phyloP scores from a whole-genome alignment of 2,329 filamentous ascomycete genomes.

The Fusarium penzigii region DNA sequence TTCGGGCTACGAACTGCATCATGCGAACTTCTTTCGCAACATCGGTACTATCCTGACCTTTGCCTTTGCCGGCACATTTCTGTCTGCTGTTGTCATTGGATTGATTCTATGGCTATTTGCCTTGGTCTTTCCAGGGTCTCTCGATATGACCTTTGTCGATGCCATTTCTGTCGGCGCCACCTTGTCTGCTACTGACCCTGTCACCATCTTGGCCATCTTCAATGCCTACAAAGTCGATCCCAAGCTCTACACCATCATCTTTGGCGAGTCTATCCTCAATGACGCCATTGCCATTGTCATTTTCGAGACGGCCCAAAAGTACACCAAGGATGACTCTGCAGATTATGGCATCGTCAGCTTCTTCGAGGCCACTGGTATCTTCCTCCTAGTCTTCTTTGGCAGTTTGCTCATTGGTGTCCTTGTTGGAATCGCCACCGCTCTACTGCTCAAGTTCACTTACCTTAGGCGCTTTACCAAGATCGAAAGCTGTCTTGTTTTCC shows the following conservation, averaged over 20 bases:
- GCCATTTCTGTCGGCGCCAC: slow-evolving; percentile 96
- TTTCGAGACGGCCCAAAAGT: slow-evolving; percentile 95
- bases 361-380: slow-evolving; percentile 89
- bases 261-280: slow-evolving; percentile 96
- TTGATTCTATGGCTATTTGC: slow-evolving; percentile 88
- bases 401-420: slow-evolving; percentile 86
- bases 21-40: slow-evolving; percentile 98
- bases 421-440: slow-evolving; percentile 82
- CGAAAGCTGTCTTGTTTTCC: slow-evolving; percentile 89
- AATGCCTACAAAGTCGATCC: slow-evolving; percentile 99
- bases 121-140: slow-evolving; percentile 71
- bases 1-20: slow-evolving; percentile 95
- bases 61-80: slow-evolving; percentile 94
- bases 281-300: slow-evolving; percentile 98
- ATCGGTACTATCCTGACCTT: slow-evolving; percentile 97
- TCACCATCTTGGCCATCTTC: slow-evolving; percentile 98
- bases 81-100: slow-evolving; percentile 93
- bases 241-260: slow-evolving; percentile 97
- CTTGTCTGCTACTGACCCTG: slow-evolving; percentile 92
- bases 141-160: slow-evolving; percentile 89
- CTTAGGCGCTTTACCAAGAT: slow-evolving; percentile 92
- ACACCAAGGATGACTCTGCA: slow-evolving; percentile 72
- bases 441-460: slow-evolving; percentile 92
- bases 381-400: slow-evolving; percentile 94
- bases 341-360: slow-evolving; percentile 78